Percentiles rank a stretch among this genome's conserved stretches.
Evolutionary conservation across 257 asterid species (phyloP).

Genomic region (Verbascum thapsus): DNA sequence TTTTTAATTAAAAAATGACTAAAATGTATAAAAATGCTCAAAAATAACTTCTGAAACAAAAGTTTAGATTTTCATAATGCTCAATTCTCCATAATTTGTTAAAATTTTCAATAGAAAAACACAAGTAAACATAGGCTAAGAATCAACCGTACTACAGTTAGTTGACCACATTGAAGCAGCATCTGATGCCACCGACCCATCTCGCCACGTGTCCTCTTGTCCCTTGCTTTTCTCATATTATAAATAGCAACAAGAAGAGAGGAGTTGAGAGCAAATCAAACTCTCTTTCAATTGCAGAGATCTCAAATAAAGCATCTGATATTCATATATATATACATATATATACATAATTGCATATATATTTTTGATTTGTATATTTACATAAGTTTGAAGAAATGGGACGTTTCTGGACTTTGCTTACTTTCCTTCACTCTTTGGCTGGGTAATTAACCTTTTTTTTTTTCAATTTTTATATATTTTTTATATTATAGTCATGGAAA

Average conservation of each 20-base stretch:
- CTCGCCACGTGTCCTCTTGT: conserved; percentile 44
- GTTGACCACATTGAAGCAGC: conserved; percentile 40
- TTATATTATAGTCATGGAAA: not conserved
- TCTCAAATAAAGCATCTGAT: not conserved
- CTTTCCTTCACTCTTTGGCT: conserved; percentile 43
- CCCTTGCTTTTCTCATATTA: no score
- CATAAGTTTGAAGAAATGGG: conserved; percentile 20
- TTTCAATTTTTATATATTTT: not conserved
- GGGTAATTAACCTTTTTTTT: conserved; percentile 28
- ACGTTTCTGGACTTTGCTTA: conserved; percentile 45
- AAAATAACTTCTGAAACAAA: no score
- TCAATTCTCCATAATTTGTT: no score
- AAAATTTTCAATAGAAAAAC: no score
- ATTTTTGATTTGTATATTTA: no score
- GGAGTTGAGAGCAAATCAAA: not conserved
- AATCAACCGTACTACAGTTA: no score
- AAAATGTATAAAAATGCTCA: no score
- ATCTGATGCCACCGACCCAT: conserved; percentile 36
- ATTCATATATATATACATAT: no score
- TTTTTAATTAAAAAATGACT: no score
- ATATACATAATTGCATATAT: no score
- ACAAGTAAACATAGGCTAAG: no score
- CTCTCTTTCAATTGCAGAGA: not conserved
- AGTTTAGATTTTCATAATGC: no score
- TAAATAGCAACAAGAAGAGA: not conserved